Conservation (phyloP, 2,329 filamentous ascomycete species). For the Coniella vitis region DNA sequence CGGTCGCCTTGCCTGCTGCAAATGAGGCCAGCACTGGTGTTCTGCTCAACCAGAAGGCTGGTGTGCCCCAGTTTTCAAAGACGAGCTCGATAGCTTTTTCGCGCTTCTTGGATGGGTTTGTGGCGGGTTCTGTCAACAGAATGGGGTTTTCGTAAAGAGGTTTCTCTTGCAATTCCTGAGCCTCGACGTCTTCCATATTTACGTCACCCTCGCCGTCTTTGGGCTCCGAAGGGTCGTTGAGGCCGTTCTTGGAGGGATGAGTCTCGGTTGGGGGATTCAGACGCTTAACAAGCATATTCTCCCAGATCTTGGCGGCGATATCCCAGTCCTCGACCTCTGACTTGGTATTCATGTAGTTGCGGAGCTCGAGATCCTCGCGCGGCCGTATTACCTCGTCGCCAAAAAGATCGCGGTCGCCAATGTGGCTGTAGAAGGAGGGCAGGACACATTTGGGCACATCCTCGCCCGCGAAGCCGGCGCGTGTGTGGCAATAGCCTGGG, state of each 20-base stretch:
- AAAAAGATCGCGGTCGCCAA: slow-evolving; percentile 57
- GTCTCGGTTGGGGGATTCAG: slow-evolving; percentile 71
- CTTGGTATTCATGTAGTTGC: slow-evolving; percentile 86
- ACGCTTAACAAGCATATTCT: slow-evolving; percentile 82
- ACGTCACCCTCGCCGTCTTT: slow-evolving; percentile 56
- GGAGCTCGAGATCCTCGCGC: slow-evolving; percentile 68
- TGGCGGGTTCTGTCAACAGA: slow-evolving; percentile 88
- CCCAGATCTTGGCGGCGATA: slow-evolving; percentile 80
- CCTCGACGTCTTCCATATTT: slow-evolving; percentile 45
- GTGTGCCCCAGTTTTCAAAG: slow-evolving; percentile 94
- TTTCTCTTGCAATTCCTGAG: slow-evolving; percentile 58
- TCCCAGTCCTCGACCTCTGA: slow-evolving; percentile 97
- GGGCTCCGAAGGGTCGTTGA: slow-evolving; percentile 61
- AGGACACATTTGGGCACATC: slow-evolving; percentile 92
- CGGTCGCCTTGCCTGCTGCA: slow-evolving; percentile 86
- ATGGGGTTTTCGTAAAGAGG: slow-evolving; percentile 83
- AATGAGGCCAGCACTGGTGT: slow-evolving; percentile 88
- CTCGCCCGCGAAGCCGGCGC: slow-evolving; percentile 95
- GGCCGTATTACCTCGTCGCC: slow-evolving; percentile 88
- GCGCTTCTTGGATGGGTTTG: slow-evolving; percentile 80
- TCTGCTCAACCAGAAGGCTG: slow-evolving; percentile 88
- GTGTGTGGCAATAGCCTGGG: slow-evolving; percentile 82
- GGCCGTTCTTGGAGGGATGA: slow-evolving; percentile 66
- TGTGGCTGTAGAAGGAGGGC: slow-evolving; percentile 77
- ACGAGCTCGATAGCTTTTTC: slow-evolving; percentile 94